Conservation (phyloP, 371 early-diverging fungal species). For the Choanephora cucurbitarum region DNA sequence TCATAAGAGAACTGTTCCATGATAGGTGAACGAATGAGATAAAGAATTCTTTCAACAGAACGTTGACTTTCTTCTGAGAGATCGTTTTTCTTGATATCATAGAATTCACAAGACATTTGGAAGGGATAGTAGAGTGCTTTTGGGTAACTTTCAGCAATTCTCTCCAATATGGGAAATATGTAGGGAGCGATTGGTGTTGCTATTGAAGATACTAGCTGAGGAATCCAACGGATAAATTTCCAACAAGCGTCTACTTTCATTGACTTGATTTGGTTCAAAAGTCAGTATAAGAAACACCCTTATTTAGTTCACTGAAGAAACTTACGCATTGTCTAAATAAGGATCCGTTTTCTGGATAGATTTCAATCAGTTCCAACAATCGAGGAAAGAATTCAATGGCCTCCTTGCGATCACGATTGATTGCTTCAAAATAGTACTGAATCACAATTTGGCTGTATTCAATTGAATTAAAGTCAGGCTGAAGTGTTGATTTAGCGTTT, state of each 20-base stretch:
- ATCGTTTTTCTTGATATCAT: conserved; percentile 38
- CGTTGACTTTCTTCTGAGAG: conserved; percentile 21
- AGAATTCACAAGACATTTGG: conserved; percentile 71
- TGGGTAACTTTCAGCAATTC: conserved; percentile 64
- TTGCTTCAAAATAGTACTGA: conserved; percentile 52
- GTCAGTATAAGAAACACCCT: too few relatives aligned
- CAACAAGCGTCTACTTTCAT: conserved; percentile 45
- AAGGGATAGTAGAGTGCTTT: conserved; percentile 71
- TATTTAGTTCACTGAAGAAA: too few relatives aligned
- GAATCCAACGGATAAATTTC: conserved; percentile 78
- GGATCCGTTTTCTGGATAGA: conserved; percentile 44
- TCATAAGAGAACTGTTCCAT: conserved; percentile 63
- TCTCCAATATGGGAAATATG: conserved; percentile 43
- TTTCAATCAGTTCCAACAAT: conserved; percentile 67
- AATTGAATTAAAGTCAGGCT: conserved; percentile 20
- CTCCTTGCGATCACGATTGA: conserved; percentile 32
- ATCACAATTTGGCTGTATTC: conserved; percentile 51
- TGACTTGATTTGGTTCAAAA: too few relatives aligned
- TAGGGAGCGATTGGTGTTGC: conserved; percentile 46
- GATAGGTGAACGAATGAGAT: conserved; percentile 46
- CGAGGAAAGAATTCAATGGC: conserved; percentile 71
- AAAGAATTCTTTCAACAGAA: conserved; percentile 43
- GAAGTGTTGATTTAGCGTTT: conserved; percentile 10
- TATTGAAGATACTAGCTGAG: conserved; percentile 73
- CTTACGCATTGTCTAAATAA: conserved; percentile 35